A percentile compares a stretch with the other conserved stretches of the same genome.
Conservation (phyloP, 2,329 filamentous ascomycete species). For the Colletotrichum neosansevieriae region DNA sequence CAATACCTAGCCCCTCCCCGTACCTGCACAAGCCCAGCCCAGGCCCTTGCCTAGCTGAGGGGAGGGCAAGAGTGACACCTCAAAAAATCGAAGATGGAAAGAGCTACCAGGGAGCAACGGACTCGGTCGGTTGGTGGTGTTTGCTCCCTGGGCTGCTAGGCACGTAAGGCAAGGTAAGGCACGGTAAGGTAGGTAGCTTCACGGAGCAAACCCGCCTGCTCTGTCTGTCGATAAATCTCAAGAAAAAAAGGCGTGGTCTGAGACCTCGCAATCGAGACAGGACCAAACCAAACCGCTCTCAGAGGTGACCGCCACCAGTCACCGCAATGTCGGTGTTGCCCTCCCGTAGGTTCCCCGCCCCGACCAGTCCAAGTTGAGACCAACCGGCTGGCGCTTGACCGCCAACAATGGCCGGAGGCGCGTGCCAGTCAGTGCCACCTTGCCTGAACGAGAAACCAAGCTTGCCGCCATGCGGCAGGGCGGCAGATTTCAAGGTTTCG, state of each 20-base stretch:
- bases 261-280: not conserved
- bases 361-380: conserved; percentile 41
- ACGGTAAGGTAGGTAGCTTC: not conserved
- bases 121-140: not conserved
- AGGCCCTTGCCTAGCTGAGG: conserved; percentile 1
- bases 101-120: not conserved
- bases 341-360: conserved; percentile 33
- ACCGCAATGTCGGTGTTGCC: conserved; percentile 29
- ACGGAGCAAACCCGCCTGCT: conserved; percentile 12
- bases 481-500: conserved; percentile 26
- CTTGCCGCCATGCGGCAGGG: conserved; percentile 25
- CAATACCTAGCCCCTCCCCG: not conserved
- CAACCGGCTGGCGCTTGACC: conserved; percentile 38
- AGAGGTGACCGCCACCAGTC: conserved; percentile 10
- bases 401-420: conserved; percentile 39
- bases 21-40: conserved; percentile 35
- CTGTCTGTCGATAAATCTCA: not conserved
- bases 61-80: not conserved
- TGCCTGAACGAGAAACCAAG: not conserved
- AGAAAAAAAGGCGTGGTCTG: conserved; percentile 4
- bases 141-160: not conserved
- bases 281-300: not conserved
- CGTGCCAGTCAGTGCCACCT: conserved; percentile 33
- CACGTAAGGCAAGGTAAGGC: not conserved
- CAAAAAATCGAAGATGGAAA: not conserved